Conservation (phyloP, 2,329 filamentous ascomycete species). For the Phoma sp. region DNA sequence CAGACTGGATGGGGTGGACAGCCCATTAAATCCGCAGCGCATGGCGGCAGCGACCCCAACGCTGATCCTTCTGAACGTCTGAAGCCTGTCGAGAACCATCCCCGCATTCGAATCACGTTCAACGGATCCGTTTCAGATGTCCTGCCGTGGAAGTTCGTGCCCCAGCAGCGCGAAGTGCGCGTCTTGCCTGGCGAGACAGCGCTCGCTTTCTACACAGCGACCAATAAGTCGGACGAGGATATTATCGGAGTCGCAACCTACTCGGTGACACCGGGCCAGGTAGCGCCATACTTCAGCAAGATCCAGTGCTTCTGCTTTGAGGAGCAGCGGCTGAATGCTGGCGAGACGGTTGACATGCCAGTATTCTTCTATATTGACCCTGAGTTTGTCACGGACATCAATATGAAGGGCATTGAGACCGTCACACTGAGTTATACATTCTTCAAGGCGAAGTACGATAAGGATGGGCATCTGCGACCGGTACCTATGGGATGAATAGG, state of each 20-base stretch:
- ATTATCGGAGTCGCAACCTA: conserved; percentile 99
- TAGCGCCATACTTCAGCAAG: conserved; percentile 98
- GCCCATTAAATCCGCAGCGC: conserved; percentile 80
- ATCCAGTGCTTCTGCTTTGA: conserved; percentile 99
- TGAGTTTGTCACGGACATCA: conserved; percentile 88
- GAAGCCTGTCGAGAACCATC: conserved; percentile 77
- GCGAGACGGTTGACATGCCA: conserved; percentile 98
- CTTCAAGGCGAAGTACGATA: conserved; percentile 90
- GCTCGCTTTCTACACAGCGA: conserved; percentile 95
- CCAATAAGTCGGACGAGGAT: conserved; percentile 86
- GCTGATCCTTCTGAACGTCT: conserved; percentile 77
- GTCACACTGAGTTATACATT: conserved; percentile 98
- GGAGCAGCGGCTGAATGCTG: conserved; percentile 88
- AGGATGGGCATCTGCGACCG: conserved; percentile 73
- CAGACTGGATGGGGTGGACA: conserved; percentile 92
- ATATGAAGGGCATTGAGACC: conserved; percentile 92
- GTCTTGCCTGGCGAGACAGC: conserved; percentile 96
- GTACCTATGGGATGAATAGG: conserved; percentile 49
- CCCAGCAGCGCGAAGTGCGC: conserved; percentile 94
- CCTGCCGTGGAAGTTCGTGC: conserved; percentile 95
- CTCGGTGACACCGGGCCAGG: conserved; percentile 93
- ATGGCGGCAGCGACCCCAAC: conserved; percentile 60
- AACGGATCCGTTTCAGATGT: conserved; percentile 94
- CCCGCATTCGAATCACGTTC: conserved; percentile 93
- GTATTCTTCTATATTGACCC: conserved; percentile 99